Conservation (phyloP, 2,329 filamentous ascomycete genomes). For the Penicillium digitatum region DNA sequence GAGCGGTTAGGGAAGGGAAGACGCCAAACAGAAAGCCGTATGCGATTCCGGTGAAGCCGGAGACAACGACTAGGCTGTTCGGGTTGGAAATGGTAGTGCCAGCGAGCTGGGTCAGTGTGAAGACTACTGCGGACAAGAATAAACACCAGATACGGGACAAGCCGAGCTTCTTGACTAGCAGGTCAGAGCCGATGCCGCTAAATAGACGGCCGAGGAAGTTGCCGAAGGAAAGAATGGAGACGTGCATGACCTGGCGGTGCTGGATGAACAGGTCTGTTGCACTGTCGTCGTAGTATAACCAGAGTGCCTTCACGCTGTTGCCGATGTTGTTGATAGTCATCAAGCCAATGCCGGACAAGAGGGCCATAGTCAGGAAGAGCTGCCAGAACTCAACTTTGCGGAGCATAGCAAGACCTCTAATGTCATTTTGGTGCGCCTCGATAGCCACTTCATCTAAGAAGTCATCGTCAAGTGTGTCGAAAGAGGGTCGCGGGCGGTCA, state of each 20-base stretch:
- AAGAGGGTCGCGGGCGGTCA: constrained; percentile 49
- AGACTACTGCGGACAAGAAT: constrained; percentile 70
- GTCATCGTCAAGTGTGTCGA: constrained; percentile 49
- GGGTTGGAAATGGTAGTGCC: constrained; percentile 75
- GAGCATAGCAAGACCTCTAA: constrained; percentile 76
- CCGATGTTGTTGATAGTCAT: constrained; percentile 99
- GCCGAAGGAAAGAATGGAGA: constrained; percentile 85
- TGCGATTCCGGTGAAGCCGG: constrained; percentile 75
- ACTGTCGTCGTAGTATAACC: constrained; percentile 76
- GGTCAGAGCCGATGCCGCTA: constrained; percentile 83
- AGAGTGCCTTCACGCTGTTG: constrained; percentile 79
- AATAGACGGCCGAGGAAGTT: constrained; percentile 78
- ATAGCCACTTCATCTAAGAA: constrained; percentile 59
- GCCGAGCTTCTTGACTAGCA: constrained; percentile 74
- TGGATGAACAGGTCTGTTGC: constrained; percentile 71
- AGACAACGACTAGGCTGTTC: constrained; percentile 70
- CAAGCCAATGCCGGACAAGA: constrained; percentile 87
- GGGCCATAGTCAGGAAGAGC: constrained; percentile 77
- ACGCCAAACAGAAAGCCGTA: constrained; percentile 95
- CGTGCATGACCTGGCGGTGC: constrained; percentile 80
- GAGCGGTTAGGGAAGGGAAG: constrained; percentile 82
- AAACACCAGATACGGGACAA: constrained; percentile 90
- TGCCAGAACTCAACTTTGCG: constrained; percentile 81
- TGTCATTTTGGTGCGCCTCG: constrained; percentile 80
- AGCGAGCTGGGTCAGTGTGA: constrained; percentile 72